Base-by-base conservation (phyloP, 768 basidiomycete genomes). In the Austroboletus festivus region DNA sequence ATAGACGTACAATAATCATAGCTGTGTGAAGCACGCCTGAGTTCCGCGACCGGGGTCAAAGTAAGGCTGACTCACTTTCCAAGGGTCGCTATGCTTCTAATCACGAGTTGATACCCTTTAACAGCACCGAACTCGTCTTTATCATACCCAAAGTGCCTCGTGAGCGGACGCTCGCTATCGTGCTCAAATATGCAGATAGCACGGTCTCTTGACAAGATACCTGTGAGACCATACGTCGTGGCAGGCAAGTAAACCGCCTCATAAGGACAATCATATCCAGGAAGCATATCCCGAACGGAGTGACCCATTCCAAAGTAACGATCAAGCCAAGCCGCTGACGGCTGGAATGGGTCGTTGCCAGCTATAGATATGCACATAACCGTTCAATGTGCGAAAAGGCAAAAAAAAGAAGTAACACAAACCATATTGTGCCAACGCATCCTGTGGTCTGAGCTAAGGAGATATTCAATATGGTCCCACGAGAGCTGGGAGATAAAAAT, bases 131-230 rank as follows among this genome's bases (percentile, higher is more conserved):
- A 80, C 59, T 84, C 82, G 31, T 77, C 75, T 44, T 72, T 62
- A 41, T 62, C 53, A 48, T 72, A 80, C 1, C 81, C 82, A 22
- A 71, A 73, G 61, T 86, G 84, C 26, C 83, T 64, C 6, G 75
- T 75, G 35, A 85, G 65, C 8, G 84, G 83, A 21, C 73, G 73
- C 6, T 74, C 79, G 3, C 73, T 73, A 41, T 85, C 83, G 23
- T 77, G 73, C 59, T 85, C 83, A 46, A 85, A 85, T 38, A 86
- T 64, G 50, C 83, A 85, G 39, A 86, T 79, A 1, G 80, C 83
- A 22, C 76, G 71, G n/a, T 74, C 64, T 41, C 74, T 71, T 3
- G 69, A 64, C 46, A 78, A 55, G 4, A 67, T 70, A 3, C 82
- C 83, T 5, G 59, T 38, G 9, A 57, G 56, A n/a, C 73, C 67